Base-by-base conservation (phyloP, 208 protist species). In the Tritrichomonas musculus region DNA sequence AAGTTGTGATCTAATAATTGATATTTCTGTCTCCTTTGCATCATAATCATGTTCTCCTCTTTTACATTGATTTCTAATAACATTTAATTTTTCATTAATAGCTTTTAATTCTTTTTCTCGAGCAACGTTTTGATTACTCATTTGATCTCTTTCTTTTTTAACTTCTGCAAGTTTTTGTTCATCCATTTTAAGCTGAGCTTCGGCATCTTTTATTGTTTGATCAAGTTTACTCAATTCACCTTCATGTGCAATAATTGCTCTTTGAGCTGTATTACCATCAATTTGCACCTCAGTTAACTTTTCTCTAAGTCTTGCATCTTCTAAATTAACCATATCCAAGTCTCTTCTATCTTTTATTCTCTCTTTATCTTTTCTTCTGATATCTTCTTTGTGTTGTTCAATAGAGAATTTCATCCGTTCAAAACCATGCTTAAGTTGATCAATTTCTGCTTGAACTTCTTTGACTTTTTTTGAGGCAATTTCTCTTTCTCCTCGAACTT, bases 381-480 rank as follows among this genome's bases (percentile, higher is more conserved):
- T 88, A 39, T 88, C 77, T 39, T 53, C 47, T 88, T 88, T 88
- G 41, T 57, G 41, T 57, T 88, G 77, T 55, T 88, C 77, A 57
- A 88, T 88, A 33, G 41, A 41, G 17, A 36, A 55, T 50, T 88
- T 88, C 77, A 88, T 88, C 39, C 77, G 53, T 57, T 30, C 22
- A 39, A 88, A 88, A 13, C 27, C 20, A 47, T 88, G 41, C 8
- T 88, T 20, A 20, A 88, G 47, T 49, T 88, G 47, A 14, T 53
- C 20, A n/a, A 88, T 88, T 36, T 88, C 47, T 57, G 77, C 41
- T 33, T 50, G 47, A 33, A 88, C 41, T 55, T 88, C 77, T 57
- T 88, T 88, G 8, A 88, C 77, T 60, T 88, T 88, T 47, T 88
- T 88, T 20, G 77, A 88, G 33, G 77, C 41, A 39, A 50, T 55